A percentile compares a stretch with the other conserved stretches of the same genome.
Conservation (phyloP, 371 early-diverging fungal species). For the Mortierella sp. region DNA sequence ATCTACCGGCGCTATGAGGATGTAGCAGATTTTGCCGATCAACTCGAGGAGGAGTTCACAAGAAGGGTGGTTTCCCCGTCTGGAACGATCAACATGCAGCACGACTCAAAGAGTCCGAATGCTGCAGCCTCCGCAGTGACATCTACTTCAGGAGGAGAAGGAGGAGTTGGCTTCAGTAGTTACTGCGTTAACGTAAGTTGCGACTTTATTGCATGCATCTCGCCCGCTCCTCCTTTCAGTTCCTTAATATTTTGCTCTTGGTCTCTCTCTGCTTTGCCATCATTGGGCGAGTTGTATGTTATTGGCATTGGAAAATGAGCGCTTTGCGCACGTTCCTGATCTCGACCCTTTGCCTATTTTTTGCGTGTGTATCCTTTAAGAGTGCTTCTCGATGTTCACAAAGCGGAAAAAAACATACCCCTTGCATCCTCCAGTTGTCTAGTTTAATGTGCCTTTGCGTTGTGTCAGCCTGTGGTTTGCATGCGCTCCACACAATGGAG, state of each 20-base stretch:
- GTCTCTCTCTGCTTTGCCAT: background rate
- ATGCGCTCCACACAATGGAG: background rate
- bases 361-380: background rate
- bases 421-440: background rate
- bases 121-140: constrained; percentile 1
- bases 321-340: background rate
- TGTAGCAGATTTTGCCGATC: constrained; percentile 53
- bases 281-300: background rate
- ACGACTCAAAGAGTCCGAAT: background rate
- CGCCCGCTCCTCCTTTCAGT: too few species aligned
- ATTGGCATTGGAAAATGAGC: background rate
- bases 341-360: background rate
- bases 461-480: background rate
- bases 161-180: background rate
- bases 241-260: too few species aligned
- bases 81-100: background rate
- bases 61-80: background rate
- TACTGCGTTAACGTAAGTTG: constrained; percentile 16
- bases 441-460: background rate
- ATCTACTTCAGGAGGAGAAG: background rate
- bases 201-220: constrained; percentile 1
- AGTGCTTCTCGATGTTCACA: background rate
- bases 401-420: background rate
- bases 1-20: constrained; percentile 54
- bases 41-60: constrained; percentile 47